Evolutionary conservation across 257 asterid genomes (phyloP).

Genomic region (Leonotis leonurus): DNA sequence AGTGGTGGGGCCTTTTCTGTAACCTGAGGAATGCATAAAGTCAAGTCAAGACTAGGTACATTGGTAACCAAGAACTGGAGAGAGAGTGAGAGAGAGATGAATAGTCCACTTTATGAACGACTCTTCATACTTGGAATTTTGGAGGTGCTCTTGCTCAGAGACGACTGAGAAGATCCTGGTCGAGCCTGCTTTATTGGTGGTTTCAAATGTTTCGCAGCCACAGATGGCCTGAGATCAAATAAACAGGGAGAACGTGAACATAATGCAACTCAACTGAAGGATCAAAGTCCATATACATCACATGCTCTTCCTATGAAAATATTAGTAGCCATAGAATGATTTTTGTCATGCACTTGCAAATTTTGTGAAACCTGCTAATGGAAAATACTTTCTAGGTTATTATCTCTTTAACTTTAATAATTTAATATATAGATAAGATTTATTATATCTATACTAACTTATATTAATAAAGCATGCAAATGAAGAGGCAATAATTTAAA

Average conservation of each 20-base stretch:
- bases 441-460: too few relatives aligned
- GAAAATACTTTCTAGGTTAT: too few relatives aligned
- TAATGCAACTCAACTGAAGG: background rate
- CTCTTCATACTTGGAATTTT: slow-evolving; percentile 49
- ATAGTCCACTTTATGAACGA: background rate
- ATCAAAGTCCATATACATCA: too few relatives aligned
- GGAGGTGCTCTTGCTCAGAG: slow-evolving; percentile 52
- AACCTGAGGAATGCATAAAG: slow-evolving; percentile 37
- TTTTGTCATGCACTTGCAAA: too few relatives aligned
- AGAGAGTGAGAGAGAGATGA: too few relatives aligned
- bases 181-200: slow-evolving; percentile 46
- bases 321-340: too few relatives aligned
- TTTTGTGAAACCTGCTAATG: too few relatives aligned
- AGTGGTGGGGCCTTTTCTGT: slow-evolving; percentile 24
- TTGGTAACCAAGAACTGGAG: background rate
- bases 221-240: slow-evolving; percentile 34
- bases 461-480: too few relatives aligned
- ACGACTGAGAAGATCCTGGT: slow-evolving; percentile 41
- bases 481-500: too few relatives aligned
- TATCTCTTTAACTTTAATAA: too few relatives aligned
- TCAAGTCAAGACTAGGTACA: background rate
- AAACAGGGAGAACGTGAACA: background rate
- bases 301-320: too few relatives aligned
- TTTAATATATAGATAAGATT: too few relatives aligned
- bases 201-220: slow-evolving; percentile 49